A percentile compares a stretch with the other conserved stretches of the same genome.
Conservation (phyloP, 306 rosid species). For the Gillenia trifoliata region DNA sequence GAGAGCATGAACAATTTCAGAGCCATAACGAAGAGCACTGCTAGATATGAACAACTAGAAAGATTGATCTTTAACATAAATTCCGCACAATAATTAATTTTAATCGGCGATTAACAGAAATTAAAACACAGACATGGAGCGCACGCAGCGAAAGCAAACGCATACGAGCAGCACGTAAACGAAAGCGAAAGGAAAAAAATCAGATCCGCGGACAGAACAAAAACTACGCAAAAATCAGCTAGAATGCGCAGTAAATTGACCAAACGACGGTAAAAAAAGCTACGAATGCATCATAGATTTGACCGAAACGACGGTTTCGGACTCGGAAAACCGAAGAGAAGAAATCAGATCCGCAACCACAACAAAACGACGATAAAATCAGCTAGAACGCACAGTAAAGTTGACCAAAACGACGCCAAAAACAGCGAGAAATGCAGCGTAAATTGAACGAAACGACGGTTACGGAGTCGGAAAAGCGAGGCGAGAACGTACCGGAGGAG, state of each 20-base stretch:
- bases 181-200: background rate
- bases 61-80: background rate
- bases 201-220: conserved; percentile 16
- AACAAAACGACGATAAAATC: conserved; percentile 2
- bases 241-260: background rate
- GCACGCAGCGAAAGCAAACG: background rate
- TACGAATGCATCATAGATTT: background rate
- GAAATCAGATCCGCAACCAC: conserved; percentile 14
- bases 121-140: background rate
- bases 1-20: conserved; percentile 8
- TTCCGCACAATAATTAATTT: background rate
- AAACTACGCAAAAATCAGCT: conserved; percentile 5
- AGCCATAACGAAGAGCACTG: background rate
- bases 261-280: conserved; percentile 13
- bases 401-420: conserved; percentile 14
- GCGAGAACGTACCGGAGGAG: conserved; percentile 30
- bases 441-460: conserved; percentile 16
- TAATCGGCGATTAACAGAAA: background rate
- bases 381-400: background rate
- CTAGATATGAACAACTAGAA: background rate
- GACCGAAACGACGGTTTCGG: conserved; percentile 9
- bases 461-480: conserved; percentile 11
- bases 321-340: background rate
- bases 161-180: background rate
- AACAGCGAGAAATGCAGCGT: background rate